Base-by-base conservation (phyloP, 2,329 filamentous ascomycete species). In the Huntiella bhutanensis region DNA sequence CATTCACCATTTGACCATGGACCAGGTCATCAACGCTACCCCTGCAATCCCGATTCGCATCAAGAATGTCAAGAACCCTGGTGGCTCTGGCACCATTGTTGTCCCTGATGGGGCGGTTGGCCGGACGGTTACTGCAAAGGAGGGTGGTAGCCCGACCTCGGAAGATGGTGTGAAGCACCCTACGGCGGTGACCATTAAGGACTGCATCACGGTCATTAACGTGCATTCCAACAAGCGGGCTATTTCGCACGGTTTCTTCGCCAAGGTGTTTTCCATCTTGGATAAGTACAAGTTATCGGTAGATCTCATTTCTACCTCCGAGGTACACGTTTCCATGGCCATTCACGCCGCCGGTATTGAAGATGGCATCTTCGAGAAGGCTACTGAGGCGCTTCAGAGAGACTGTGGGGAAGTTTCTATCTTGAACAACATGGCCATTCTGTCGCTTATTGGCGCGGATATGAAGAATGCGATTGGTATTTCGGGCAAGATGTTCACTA, bases 391-490 rank as follows among this genome's bases (percentile, higher is more conserved):
- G 57, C 67, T 98, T 19, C 39, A 49, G 33, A 69, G 75, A 50
- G 75, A 81, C 51, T 87, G 83, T 55, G 91, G 91, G 7, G 82
- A 91, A 37, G 87, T 98, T 46, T 92, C 91, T 58, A 77, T 96
- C 35, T 74, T 95, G 32, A 75, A 80, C 2, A 76, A 86, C 57
- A 95, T 98, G 87, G 86, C 88, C 6, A 98, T 98, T 58, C 70
- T 98, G 51, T 94, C 85, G 56, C 66, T 98, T 45, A 88, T 98
- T 1, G 91, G 91, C 42, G 83, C 84, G 51, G 85, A 96, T 62
- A 84, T 98, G 79, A 93, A 94, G 68, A 91, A 94, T 62, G 95
- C 96, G 86, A 70, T 83, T 48, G 91, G 91, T 51, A 85, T 98
- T 52, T 83, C 83, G 5, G 91, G 91, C 22, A 78, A 75, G 55